A percentile compares a stretch with the other conserved stretches of the same genome.
Conservation (phyloP, 768 basidiomycete species). For the Mycena filopes region DNA sequence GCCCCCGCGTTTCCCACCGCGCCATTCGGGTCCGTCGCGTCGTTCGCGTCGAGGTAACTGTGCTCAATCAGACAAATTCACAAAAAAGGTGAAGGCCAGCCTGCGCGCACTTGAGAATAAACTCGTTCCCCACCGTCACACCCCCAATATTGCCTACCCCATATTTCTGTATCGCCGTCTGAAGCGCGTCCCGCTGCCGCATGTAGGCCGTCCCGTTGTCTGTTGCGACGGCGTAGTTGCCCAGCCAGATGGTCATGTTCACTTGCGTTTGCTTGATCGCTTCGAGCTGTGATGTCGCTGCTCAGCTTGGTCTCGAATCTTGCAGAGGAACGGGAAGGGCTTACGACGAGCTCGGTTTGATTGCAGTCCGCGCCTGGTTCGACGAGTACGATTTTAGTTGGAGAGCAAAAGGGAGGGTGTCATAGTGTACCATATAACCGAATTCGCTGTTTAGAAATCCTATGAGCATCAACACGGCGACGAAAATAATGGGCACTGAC, state of each 20-base stretch:
- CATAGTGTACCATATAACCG: slow-evolving; percentile 74
- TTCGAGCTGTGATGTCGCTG: slow-evolving; percentile 62
- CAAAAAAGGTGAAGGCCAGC: slow-evolving; percentile 25
- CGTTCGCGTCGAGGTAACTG: slow-evolving; percentile 69
- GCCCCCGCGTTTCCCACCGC: slow-evolving; percentile 71
- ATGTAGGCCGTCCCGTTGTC: slow-evolving; percentile 77
- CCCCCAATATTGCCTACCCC: slow-evolving; percentile 82
- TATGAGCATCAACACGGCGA: too few relatives aligned
- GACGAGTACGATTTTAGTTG: neutral
- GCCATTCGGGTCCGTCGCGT: slow-evolving; percentile 65
- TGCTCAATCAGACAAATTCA: too few relatives aligned
- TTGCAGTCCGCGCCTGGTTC: slow-evolving; percentile 77
- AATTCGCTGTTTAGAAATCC: slow-evolving; percentile 56
- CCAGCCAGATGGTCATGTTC: slow-evolving; percentile 82
- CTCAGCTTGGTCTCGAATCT: too few relatives aligned
- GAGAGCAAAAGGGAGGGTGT: neutral
- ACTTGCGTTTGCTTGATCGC: slow-evolving; percentile 93
- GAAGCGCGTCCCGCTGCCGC: slow-evolving; percentile 76
- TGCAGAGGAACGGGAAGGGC: slow-evolving; percentile 35
- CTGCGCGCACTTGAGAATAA: slow-evolving; percentile 82
- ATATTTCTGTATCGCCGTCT: slow-evolving; percentile 77
- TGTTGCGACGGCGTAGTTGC: slow-evolving; percentile 70
- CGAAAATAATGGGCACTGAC: slow-evolving; percentile 42
- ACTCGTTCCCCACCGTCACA: slow-evolving; percentile 93
- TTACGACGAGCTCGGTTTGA: slow-evolving; percentile 77